These are phyloP conservation scores for Pythium brachiatum DNA, from an alignment of 352 stramenopile species.

Conservation along the genomic window DNA sequence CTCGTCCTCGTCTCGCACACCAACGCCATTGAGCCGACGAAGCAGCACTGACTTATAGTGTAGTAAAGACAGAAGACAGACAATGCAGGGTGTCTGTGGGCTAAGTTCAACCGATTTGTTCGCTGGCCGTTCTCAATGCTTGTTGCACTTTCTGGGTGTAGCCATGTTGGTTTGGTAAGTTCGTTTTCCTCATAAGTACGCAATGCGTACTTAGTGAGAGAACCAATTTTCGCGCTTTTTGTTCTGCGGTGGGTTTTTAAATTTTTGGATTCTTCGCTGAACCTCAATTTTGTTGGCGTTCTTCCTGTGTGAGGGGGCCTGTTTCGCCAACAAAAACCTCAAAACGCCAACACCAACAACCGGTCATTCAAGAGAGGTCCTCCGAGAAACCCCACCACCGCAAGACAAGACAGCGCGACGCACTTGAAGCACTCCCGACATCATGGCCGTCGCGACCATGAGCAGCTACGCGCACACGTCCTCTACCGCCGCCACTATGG, in stretches of 20 bases:
- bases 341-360: neutral
- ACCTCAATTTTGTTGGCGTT: constrained; percentile 3
- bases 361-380: constrained; percentile 22
- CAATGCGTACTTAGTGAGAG: constrained; percentile 1
- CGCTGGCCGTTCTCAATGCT: no score
- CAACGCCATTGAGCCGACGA: constrained; percentile 1
- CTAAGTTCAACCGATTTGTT: no score
- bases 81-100: no score
- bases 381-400: constrained; percentile 6
- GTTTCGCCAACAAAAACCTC: constrained; percentile 3
- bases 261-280: constrained; percentile 24
- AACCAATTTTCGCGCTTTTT: neutral
- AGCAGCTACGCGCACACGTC: constrained; percentile 7
- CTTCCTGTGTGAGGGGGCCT: neutral
- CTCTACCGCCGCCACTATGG: neutral
- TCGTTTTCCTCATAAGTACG: neutral
- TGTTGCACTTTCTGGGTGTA: neutral
- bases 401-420: neutral
- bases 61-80: neutral
- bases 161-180: neutral
- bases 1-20: neutral
- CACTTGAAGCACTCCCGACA: neutral
- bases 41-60: constrained; percentile 1
- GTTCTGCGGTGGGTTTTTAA: constrained; percentile 13
- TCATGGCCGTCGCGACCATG: constrained; percentile 20